These are phyloP conservation scores for Lasiosphaeria ovina DNA, from an alignment of 495 filamentous ascomycete genomes.

Conservation along the genomic window DNA sequence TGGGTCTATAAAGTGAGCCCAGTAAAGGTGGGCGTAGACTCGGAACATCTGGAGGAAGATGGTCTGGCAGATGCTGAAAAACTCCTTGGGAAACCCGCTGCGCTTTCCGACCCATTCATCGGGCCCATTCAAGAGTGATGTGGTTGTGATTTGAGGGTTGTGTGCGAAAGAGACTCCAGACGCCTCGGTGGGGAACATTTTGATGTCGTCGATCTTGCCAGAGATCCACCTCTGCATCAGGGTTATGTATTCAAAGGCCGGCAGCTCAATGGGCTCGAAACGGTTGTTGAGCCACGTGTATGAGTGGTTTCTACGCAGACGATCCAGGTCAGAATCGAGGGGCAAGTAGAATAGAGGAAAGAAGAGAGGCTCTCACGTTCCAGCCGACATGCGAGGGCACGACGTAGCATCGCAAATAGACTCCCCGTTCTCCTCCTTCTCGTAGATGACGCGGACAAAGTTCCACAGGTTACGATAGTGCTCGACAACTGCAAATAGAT, in stretches of 20 bases:
- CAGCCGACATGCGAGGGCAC: slow-evolving; percentile 90
- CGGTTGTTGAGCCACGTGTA: slow-evolving; percentile 85
- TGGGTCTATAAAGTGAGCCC: slow-evolving; percentile 76
- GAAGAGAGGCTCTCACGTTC: slow-evolving; percentile 61
- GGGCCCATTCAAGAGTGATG: slow-evolving; percentile 58
- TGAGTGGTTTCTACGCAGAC: slow-evolving; percentile 62
- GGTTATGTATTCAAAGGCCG: slow-evolving; percentile 82
- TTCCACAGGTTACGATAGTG: slow-evolving; percentile 83
- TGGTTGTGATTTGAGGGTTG: slow-evolving; percentile 55
- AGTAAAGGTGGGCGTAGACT: slow-evolving; percentile 89
- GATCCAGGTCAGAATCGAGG: slow-evolving; percentile 8
- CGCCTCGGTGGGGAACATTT: slow-evolving; percentile 79
- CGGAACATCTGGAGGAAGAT: slow-evolving; percentile 98
- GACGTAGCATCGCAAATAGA: slow-evolving; percentile 77
- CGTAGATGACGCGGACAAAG: slow-evolving; percentile 79
- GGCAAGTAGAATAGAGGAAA: neutral
- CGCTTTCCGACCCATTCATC: slow-evolving; percentile 79
- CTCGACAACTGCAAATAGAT: slow-evolving; percentile 65
- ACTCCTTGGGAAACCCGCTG: slow-evolving; percentile 82
- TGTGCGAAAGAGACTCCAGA: slow-evolving; percentile 56
- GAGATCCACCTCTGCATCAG: slow-evolving; percentile 92
- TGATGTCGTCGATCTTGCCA: slow-evolving; percentile 81
- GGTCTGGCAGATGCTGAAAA: slow-evolving; percentile 80
- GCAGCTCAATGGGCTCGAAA: slow-evolving; percentile 64
- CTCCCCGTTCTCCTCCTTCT: slow-evolving; percentile 66